Evolutionary conservation across 495 filamentous ascomycete genomes (phyloP), one percentile per base, ranked within the genome.

Genomic region (Penicillium bialowiezense): DNA sequence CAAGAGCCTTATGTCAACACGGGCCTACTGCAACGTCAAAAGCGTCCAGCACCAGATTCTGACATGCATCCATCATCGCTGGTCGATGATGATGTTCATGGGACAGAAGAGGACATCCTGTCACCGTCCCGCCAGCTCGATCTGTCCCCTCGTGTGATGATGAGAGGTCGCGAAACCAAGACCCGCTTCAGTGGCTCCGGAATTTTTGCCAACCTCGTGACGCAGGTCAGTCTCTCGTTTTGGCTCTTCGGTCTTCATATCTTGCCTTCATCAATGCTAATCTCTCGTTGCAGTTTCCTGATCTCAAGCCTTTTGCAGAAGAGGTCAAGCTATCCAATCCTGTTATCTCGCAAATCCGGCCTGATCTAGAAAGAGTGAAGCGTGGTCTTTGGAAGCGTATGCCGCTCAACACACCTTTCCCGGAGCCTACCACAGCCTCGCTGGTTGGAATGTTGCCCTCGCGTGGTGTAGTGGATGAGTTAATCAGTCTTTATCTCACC

Each of bases 401-500:
- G 28, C 65, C 64, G 5, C 49, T 73, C 15, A 68, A 63, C 37
- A 50, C 61, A 17, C 59, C 64, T 0, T 61, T 75, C 28, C 67
- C 64, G 0, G 60, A 64, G 0, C 67, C 68, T 7, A 64, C 61
- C 2, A 68, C 62, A 7, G 21, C 31, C 2, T 65, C 71, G 3
- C 32, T 74, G 14, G 52, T 69, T 28, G 38, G 54, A 24, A 44
- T 74, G 33, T 59, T 75, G 7, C 72, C 72, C 0, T 55, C 72
- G 21, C 70, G 73, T 6, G 65, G 67, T 7, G 55, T 79, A 1
- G 72, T 74, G 5, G 81, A 87, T 50, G 60, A 66, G 29, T 60
- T 84, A 49, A 70, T 77, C 7, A 44, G 60, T 5, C 48, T 77
- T 10, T 87, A 85, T 54, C 69, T 84, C 45, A 64, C 61, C 7